A percentile compares a stretch with the other conserved stretches of the same genome.
Evolutionary conservation across 352 stramenopile genomes (phyloP).

Genomic region (Phytophthora pluvialis): DNA sequence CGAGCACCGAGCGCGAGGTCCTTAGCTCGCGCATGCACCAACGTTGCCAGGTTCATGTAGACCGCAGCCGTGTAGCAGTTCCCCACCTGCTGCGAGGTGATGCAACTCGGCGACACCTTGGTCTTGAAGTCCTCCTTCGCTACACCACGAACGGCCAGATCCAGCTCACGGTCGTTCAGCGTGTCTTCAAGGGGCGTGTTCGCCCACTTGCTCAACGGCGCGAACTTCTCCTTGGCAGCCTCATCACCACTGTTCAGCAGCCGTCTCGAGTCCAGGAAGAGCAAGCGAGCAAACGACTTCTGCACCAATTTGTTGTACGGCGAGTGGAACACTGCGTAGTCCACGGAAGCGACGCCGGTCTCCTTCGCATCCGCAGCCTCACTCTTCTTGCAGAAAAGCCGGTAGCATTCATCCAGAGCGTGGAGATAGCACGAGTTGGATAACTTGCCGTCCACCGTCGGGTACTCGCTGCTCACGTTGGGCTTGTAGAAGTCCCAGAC

Average conservation of each 20-base stretch:
- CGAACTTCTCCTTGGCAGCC: constrained; percentile 34
- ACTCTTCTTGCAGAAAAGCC: constrained; percentile 89
- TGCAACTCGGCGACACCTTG: constrained; percentile 88
- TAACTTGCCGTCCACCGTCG: constrained; percentile 94
- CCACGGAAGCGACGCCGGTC: constrained; percentile 62
- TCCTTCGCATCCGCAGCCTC: constrained; percentile 28
- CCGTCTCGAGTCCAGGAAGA: constrained; percentile 69
- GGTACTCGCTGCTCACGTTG: constrained; percentile 92
- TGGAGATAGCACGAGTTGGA: constrained; percentile 96
- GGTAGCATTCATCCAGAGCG: constrained; percentile 96
- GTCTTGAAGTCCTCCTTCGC: constrained; percentile 75
- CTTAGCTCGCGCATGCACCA: constrained; percentile 73
- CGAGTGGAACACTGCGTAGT: constrained; percentile 97
- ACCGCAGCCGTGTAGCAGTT: constrained; percentile 98
- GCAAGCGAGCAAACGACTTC: constrained; percentile 94
- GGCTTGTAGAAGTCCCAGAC: constrained; percentile 99
- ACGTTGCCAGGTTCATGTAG: constrained; percentile 95
- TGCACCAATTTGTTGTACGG: constrained; percentile 99
- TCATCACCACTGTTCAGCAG: constrained; percentile 21
- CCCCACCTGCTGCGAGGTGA: constrained; percentile 89
- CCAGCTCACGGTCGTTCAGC: constrained; percentile 91
- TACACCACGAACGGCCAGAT: constrained; percentile 86
- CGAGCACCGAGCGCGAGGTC: constrained; percentile 70
- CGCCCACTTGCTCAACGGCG: constrained; percentile 72
- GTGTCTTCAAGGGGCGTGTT: constrained; percentile 90